Conservation (phyloP, 805 yeast genomes). For the Metschnikowia drakensbergensis region DNA sequence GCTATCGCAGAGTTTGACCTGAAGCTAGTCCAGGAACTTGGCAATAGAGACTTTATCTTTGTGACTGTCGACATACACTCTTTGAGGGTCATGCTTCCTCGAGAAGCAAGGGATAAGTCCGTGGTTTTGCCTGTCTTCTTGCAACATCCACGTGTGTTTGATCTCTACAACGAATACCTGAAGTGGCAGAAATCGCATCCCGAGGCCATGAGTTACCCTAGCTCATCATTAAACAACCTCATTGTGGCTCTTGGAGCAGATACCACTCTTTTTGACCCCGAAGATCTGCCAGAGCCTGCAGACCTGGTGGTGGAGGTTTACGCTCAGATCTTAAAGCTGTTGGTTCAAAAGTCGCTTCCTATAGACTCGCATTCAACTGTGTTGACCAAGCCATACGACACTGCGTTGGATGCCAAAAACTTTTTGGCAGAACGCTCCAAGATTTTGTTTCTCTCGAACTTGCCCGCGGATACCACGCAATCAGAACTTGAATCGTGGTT, state of each 20-base stretch:
- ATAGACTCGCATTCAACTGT: constrained; percentile 52
- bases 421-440: constrained; percentile 71
- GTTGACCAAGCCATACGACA: constrained; percentile 71
- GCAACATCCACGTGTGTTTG: constrained; percentile 74
- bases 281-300: constrained; percentile 33
- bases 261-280: constrained; percentile 28
- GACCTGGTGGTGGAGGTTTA: constrained; percentile 40
- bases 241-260: constrained; percentile 47
- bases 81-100: constrained; percentile 68
- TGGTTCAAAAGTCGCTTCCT: constrained; percentile 46
- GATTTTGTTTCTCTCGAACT: constrained; percentile 73
- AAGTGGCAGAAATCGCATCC: constrained; percentile 67
- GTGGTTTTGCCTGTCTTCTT: constrained; percentile 70
- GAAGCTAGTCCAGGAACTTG: constrained; percentile 43
- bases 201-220: constrained; percentile 39
- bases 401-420: constrained; percentile 63
- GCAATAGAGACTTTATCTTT: constrained; percentile 54
- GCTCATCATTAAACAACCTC: constrained; percentile 36
- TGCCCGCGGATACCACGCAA: constrained; percentile 85
- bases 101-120: constrained; percentile 77
- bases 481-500: constrained; percentile 90
- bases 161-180: constrained; percentile 65
- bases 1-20: constrained; percentile 55
- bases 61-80: constrained; percentile 68
- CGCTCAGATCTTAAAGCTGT: constrained; percentile 41